Conservation (phyloP, 2,329 filamentous ascomycete genomes). For the Calonectria ilicicola region DNA sequence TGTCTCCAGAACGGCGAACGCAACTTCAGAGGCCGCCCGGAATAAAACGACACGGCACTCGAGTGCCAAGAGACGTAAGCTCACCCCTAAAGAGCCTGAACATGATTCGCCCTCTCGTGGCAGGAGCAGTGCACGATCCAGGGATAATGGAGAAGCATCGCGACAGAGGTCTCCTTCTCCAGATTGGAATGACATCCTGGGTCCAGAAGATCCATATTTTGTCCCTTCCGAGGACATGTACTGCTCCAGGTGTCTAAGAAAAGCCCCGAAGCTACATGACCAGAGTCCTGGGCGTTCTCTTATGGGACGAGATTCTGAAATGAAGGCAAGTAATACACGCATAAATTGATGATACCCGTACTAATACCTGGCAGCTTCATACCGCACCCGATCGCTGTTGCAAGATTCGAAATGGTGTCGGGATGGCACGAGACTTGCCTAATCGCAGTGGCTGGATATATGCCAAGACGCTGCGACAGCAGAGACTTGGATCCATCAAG, state of each 20-base stretch:
- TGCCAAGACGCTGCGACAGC: slow-evolving; percentile 24
- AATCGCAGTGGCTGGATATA: slow-evolving; percentile 50
- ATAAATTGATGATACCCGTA: neutral
- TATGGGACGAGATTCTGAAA: slow-evolving; percentile 29
- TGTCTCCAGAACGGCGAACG: neutral
- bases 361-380: slow-evolving; percentile 35
- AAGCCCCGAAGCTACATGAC: slow-evolving; percentile 38
- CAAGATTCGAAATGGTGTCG: slow-evolving; percentile 40
- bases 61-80: neutral
- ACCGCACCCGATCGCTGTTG: slow-evolving; percentile 37
- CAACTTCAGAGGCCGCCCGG: neutral
- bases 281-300: slow-evolving; percentile 32
- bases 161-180: slow-evolving; percentile 35
- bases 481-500: slow-evolving; percentile 34
- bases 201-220: slow-evolving; percentile 37
- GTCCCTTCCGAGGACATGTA: slow-evolving; percentile 44
- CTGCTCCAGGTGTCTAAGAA: slow-evolving; percentile 49
- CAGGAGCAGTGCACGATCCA: neutral
- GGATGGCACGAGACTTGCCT: slow-evolving; percentile 36
- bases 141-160: too few relatives aligned
- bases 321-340: slow-evolving; percentile 29
- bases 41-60: neutral
- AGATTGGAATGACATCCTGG: slow-evolving; percentile 42
- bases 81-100: neutral
- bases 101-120: too few relatives aligned